These are phyloP conservation scores for Mucor ambiguus DNA, from an alignment of 371 early-diverging fungal genomes.

Conservation along the genomic window DNA sequence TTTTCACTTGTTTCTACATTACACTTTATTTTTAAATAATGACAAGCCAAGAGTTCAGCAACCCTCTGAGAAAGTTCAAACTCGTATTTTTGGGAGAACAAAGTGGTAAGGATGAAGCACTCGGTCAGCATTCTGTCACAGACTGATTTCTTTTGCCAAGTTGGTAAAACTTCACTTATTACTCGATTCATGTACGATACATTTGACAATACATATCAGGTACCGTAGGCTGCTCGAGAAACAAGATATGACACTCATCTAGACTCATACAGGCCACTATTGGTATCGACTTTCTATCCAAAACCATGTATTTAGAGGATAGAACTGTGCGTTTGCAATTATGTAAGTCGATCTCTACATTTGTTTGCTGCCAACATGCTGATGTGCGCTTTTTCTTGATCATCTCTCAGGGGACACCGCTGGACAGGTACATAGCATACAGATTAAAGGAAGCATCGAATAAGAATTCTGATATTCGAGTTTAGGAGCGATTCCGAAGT, in stretches of 20 bases:
- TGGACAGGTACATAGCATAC: slow-evolving; percentile 81
- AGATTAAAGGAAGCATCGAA: neutral
- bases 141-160: slow-evolving; percentile 41
- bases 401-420: slow-evolving; percentile 91
- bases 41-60: slow-evolving; percentile 49
- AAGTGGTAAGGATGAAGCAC: slow-evolving; percentile 68
- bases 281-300: slow-evolving; percentile 98
- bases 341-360: slow-evolving; percentile 1
- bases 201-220: slow-evolving; percentile 95
- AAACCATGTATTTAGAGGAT: slow-evolving; percentile 97
- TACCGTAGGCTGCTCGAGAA: slow-evolving; percentile 26
- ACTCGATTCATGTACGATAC: slow-evolving; percentile 98
- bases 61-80: slow-evolving; percentile 87
- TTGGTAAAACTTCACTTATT: slow-evolving; percentile 98
- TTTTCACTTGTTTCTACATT: neutral
- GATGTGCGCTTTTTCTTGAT: slow-evolving; percentile 33
- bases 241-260: neutral
- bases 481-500: slow-evolving; percentile 90
- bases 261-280: slow-evolving; percentile 90
- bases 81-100: slow-evolving; percentile 96
- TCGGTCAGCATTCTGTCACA: neutral
- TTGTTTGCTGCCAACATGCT: neutral
- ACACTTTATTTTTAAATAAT: slow-evolving; percentile 20
- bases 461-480: neutral
- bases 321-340: slow-evolving; percentile 96